Conservation (phyloP, 306 rosid genomes). For the Cicer yamashitae region DNA sequence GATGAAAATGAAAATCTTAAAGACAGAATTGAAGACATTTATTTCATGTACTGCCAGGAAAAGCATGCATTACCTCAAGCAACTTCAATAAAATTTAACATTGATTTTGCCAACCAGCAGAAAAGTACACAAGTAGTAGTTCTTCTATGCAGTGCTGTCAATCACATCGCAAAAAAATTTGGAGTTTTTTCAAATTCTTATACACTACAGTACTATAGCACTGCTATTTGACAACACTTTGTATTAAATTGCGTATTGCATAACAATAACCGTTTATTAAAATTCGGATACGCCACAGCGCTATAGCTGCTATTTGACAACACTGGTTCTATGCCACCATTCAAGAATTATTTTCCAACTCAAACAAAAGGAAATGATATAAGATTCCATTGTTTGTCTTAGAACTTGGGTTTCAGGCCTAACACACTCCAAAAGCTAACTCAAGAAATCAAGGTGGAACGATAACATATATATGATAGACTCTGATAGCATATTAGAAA, state of each 20-base stretch:
- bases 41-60: constrained; percentile 9
- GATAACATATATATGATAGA: background rate
- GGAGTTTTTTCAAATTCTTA: too few species aligned
- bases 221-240: too few species aligned
- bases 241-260: too few species aligned
- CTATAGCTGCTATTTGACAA: too few species aligned
- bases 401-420: background rate
- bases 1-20: constrained; percentile 1
- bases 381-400: background rate
- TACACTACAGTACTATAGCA: too few species aligned
- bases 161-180: too few species aligned
- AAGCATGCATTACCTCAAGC: constrained; percentile 23
- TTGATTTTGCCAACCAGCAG: background rate
- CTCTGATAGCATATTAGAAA: background rate
- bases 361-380: background rate
- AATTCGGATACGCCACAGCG: too few species aligned
- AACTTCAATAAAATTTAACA: background rate
- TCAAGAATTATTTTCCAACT: background rate
- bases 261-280: too few species aligned
- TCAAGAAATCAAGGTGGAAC: background rate
- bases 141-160: too few species aligned
- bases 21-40: background rate
- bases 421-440: background rate
- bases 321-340: background rate
- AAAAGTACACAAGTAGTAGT: constrained; percentile 11